Base-by-base conservation (phyloP, 2,329 filamentous ascomycete species). In the Nigrograna mackinnonii region DNA sequence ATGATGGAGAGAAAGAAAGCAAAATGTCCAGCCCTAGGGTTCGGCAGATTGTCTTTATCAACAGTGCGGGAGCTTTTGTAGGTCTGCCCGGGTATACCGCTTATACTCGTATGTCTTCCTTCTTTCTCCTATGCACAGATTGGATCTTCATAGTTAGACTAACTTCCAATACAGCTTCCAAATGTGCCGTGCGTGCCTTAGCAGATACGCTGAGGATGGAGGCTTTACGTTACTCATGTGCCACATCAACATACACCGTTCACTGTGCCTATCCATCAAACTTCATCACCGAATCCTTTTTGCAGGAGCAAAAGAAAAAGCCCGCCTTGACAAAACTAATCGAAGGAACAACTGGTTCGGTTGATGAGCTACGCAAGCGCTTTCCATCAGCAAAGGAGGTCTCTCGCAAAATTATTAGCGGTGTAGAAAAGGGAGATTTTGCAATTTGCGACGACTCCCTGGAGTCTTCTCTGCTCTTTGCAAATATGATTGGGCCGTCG, bases 181-280 rank as follows among this genome's bases (percentile, higher is more conserved):
- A 50, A 30, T 32, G 19, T 24, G 44, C 44, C 11, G 21, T 36
- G n/a, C 41, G 46, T n/a, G 55, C 51, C 2, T 39, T 64, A 4
- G 56, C 60, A 13, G 58, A 62, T 35, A 62, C 59, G 1, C 41
- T 64, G 19, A 39, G 59, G n/a, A 50, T 59, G 43, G 56, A 56
- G 42, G 52, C 46, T 6, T 34, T 55, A 6, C 47, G 57, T 6
- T 54, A 58, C 40, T 49, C 43, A 11, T 37, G 41, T 17, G 35
- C 47, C 2, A 41, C 24, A 7, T 55, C 50, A 14, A 52, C 41
- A 1, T 64, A 62, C 39, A 52, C 34, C 11, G 45, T 59, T 5
- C 60, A 60, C 21, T 58, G 53, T 30, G 50, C 51, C 9, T 62
- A 62, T 46, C 49, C 57, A 2, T 38, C 41, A 18, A 52, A 56